phyloP scores from a whole-genome alignment of 208 protist genomes.

The Herpetomonas samuelpessoai region DNA sequence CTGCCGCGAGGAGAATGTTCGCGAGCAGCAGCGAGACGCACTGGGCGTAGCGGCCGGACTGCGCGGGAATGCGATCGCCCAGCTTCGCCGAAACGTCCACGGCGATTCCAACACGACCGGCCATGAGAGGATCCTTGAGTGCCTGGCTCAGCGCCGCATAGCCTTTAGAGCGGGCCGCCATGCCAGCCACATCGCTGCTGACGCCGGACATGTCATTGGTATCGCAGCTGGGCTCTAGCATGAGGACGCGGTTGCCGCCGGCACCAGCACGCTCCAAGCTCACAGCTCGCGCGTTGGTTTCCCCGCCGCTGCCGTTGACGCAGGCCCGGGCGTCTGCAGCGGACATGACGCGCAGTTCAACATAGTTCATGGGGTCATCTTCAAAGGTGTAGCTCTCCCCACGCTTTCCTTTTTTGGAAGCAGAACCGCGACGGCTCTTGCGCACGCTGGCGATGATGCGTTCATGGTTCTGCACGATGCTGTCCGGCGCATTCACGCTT shows the following conservation, averaged over 20 bases:
- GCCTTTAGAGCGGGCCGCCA: background rate
- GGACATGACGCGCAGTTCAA: slow-evolving; percentile 29
- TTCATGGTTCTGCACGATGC: slow-evolving; percentile 8
- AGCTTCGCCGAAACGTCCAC: slow-evolving; percentile 37
- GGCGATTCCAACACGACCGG: slow-evolving; percentile 21
- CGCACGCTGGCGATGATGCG: slow-evolving; percentile 1
- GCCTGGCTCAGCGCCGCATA: background rate
- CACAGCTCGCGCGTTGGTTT: background rate
- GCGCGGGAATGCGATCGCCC: slow-evolving; percentile 23
- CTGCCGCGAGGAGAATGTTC: slow-evolving; percentile 23
- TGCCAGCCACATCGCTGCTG: background rate
- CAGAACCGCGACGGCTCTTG: background rate
- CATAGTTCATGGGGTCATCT: slow-evolving; percentile 14
- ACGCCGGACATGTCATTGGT: slow-evolving; percentile 6
- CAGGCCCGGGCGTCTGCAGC: slow-evolving; percentile 9
- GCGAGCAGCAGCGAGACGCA: slow-evolving; percentile 27
- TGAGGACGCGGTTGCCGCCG: slow-evolving; percentile 4
- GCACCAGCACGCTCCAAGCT: background rate
- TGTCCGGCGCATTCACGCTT: slow-evolving; percentile 25
- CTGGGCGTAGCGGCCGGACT: slow-evolving; percentile 14
- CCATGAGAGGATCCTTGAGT: background rate
- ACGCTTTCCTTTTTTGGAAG: background rate
- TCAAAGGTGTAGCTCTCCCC: background rate
- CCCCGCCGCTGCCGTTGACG: background rate
- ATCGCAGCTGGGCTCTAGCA: slow-evolving; percentile 15